phyloP scores from a whole-genome alignment of 2,329 filamentous ascomycete species.

The Fusarium sp. region DNA sequence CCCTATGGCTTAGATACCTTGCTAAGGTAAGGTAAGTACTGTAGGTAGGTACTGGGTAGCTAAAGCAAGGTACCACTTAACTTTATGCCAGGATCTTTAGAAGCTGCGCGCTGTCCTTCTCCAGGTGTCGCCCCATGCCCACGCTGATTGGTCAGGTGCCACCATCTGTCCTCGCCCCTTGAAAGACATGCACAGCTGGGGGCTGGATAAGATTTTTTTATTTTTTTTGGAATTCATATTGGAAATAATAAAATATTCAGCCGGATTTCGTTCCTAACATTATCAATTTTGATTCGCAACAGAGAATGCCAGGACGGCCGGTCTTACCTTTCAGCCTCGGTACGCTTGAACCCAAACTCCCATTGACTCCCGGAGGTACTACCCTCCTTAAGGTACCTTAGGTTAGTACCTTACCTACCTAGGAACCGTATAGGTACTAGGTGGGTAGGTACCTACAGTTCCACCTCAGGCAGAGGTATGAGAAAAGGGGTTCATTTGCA shows the following conservation, averaged over 20 bases:
- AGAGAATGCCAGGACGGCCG: neutral
- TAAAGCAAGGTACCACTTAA: constrained; percentile 31
- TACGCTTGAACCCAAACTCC: neutral
- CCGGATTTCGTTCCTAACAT: neutral
- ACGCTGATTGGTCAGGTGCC: constrained; percentile 42
- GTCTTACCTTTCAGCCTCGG: neutral
- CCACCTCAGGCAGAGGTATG: no score
- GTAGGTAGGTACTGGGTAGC: neutral
- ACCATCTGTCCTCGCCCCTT: constrained; percentile 7
- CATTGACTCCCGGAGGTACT: no score
- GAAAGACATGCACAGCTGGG: neutral
- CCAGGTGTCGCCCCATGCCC: constrained; percentile 42
- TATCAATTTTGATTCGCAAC: neutral
- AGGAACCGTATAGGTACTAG: neutral
- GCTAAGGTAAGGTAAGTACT: neutral
- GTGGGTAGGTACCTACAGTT: no score
- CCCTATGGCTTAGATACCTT: constrained; percentile 1
- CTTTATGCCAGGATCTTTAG: constrained; percentile 14
- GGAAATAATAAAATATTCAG: neutral
- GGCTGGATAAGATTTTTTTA: neutral
- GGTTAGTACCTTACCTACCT: neutral
- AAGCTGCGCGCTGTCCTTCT: constrained; percentile 39
- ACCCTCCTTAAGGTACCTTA: no score
- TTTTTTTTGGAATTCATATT: neutral
- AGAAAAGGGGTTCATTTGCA: neutral